These are phyloP conservation scores for Phytopythium ostracodes DNA, from an alignment of 352 stramenopile species.

Conservation along the genomic window DNA sequence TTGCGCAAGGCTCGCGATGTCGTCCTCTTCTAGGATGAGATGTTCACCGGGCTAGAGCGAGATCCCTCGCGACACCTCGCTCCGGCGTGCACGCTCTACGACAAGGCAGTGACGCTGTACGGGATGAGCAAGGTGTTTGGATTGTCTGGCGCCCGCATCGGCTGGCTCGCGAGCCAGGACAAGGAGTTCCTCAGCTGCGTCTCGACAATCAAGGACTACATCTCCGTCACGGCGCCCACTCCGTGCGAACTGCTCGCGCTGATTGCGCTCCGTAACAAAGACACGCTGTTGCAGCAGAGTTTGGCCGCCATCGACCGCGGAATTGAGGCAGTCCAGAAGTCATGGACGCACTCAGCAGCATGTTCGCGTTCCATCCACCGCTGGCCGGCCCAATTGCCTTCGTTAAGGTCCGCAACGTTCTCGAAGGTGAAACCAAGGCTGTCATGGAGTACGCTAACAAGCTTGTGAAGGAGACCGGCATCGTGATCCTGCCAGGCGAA, in stretches of 20 bases:
- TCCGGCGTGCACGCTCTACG: slow-evolving; percentile 28
- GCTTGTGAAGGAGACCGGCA: slow-evolving; percentile 26
- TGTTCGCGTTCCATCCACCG: slow-evolving; percentile 33
- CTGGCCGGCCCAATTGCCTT: slow-evolving; percentile 33
- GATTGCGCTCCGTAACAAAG: slow-evolving; percentile 42
- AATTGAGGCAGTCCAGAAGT: slow-evolving; percentile 18
- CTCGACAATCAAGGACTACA: slow-evolving; percentile 60
- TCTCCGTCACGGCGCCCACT: slow-evolving; percentile 53
- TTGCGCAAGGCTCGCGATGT: slow-evolving; percentile 24
- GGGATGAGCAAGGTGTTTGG: slow-evolving; percentile 59
- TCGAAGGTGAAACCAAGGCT: not conserved
- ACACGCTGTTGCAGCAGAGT: slow-evolving; percentile 20
- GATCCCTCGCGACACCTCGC: slow-evolving; percentile 17
- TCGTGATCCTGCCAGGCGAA: slow-evolving; percentile 30
- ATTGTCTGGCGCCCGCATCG: slow-evolving; percentile 47
- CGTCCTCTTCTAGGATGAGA: slow-evolving; percentile 67
- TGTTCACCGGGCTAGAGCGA: slow-evolving; percentile 48
- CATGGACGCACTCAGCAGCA: slow-evolving; percentile 20
- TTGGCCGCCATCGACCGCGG: slow-evolving; percentile 15
- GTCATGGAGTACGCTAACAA: slow-evolving; percentile 20
- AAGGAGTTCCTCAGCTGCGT: slow-evolving; percentile 25
- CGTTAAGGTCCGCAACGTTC: slow-evolving; percentile 18
- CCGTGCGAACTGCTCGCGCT: slow-evolving; percentile 52
- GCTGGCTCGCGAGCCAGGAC: slow-evolving; percentile 50
- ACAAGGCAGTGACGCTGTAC: slow-evolving; percentile 42